phyloP scores from a whole-genome alignment of 768 basidiomycete genomes.

The Tephrocybe rancida region DNA sequence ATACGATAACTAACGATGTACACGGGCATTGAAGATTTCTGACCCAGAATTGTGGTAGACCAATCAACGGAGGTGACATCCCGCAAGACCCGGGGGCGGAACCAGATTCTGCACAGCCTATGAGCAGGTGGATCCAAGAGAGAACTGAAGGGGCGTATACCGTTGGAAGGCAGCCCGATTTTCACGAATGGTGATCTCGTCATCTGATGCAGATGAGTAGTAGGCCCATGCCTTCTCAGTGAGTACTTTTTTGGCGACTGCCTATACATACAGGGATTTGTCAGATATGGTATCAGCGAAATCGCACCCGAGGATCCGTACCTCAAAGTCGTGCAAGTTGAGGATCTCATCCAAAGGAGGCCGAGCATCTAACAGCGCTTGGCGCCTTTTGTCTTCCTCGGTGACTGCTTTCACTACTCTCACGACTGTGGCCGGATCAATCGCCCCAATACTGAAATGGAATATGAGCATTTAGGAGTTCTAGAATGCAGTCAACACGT shows the following conservation, averaged over 20 bases:
- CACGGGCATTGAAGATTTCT: conserved; percentile 69
- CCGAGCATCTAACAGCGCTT: conserved; percentile 57
- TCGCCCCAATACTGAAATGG: conserved; percentile 56
- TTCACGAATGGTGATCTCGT: conserved; percentile 87
- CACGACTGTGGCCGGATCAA: conserved; percentile 68
- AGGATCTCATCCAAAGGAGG: conserved; percentile 82
- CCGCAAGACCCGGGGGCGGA: conserved; percentile 83
- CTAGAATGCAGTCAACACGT: conserved; percentile 18
- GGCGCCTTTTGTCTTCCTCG: conserved; percentile 68
- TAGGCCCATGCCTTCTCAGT: conserved; percentile 92
- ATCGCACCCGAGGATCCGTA: conserved; percentile 21
- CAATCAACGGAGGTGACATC: conserved; percentile 84
- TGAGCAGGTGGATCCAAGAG: conserved; percentile 2
- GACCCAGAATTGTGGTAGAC: conserved; percentile 79
- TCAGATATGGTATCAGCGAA: no score
- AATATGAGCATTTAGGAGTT: conserved; percentile 9
- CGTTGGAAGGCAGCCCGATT: conserved; percentile 91
- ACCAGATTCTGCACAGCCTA: conserved; percentile 64
- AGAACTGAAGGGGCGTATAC: conserved; percentile 33
- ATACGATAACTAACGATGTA: conserved; percentile 58
- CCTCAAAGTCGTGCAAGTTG: conserved; percentile 94
- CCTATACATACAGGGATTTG: conserved; percentile 39
- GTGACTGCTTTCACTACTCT: conserved; percentile 66
- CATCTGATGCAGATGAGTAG: conserved; percentile 92
- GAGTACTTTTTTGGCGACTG: conserved; percentile 80